Evolutionary conservation across 768 basidiomycete species (phyloP).

Genomic region (Psilocybe tampanensis): DNA sequence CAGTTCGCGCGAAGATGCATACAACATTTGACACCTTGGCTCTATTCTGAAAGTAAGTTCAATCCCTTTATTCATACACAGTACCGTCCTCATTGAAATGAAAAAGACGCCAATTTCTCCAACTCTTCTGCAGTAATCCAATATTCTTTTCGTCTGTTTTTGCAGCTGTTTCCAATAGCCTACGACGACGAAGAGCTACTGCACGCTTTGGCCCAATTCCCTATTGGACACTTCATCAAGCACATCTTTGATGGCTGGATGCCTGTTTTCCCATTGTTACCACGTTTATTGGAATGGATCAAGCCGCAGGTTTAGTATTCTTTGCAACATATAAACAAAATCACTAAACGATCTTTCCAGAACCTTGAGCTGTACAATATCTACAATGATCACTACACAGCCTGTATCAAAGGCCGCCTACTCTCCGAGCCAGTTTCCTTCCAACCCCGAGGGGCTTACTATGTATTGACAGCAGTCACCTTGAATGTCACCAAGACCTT

Average conservation of each 20-base stretch:
- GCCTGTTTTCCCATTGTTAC: background rate
- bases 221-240: background rate
- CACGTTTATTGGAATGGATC: background rate
- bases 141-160: background rate
- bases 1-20: background rate
- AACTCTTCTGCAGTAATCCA: background rate
- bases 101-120: background rate
- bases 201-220: background rate
- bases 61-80: no score
- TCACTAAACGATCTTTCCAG: background rate
- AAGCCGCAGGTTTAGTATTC: background rate
- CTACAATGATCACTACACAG: background rate
- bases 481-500: no score
- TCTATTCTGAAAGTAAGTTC: background rate
- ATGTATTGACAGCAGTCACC: no score
- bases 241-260: background rate
- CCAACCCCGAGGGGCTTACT: no score
- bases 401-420: background rate
- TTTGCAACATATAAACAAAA: background rate
- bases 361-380: background rate
- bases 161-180: background rate
- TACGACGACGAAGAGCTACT: background rate
- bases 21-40: background rate
- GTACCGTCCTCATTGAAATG: no score
- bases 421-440: background rate